These are phyloP conservation scores for Nyctanthes arbortristis DNA, from an alignment of 257 asterid genomes.

Conservation along the genomic window DNA sequence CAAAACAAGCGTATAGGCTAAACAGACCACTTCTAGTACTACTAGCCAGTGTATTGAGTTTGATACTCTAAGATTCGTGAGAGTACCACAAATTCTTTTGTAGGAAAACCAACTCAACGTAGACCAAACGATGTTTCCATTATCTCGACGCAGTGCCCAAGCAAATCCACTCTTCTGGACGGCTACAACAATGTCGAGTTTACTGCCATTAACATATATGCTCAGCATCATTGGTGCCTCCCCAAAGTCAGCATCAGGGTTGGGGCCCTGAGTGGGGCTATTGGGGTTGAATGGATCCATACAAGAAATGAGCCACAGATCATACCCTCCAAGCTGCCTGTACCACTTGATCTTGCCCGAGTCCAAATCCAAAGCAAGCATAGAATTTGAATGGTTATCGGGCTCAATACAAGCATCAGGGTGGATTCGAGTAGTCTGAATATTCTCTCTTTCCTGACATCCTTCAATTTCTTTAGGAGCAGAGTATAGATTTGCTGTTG, in stretches of 20 bases:
- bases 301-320: slow-evolving; percentile 50
- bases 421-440: slow-evolving; percentile 29
- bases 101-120: slow-evolving; percentile 29
- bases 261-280: slow-evolving; percentile 59
- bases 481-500: slow-evolving; percentile 56
- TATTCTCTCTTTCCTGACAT: slow-evolving; percentile 43
- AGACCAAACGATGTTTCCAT: slow-evolving; percentile 46
- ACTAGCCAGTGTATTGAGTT: no score
- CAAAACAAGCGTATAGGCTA: no score
- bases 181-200: slow-evolving; percentile 35
- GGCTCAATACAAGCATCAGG: slow-evolving; percentile 43
- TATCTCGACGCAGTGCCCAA: slow-evolving; percentile 45
- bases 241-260: slow-evolving; percentile 50
- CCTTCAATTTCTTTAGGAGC: slow-evolving; percentile 36
- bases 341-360: slow-evolving; percentile 44
- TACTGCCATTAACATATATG: slow-evolving; percentile 14
- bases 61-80: no score
- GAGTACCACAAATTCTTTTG: no score
- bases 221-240: slow-evolving; percentile 61
- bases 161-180: slow-evolving; percentile 66
- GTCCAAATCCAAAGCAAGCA: slow-evolving; percentile 43
- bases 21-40: no score
- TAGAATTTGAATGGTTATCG: slow-evolving; percentile 45
- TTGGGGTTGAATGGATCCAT: slow-evolving; percentile 29
- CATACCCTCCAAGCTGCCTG: slow-evolving; percentile 60